Base-by-base conservation (phyloP, 75 land plant species). In the Cryptomeria japonica region DNA sequence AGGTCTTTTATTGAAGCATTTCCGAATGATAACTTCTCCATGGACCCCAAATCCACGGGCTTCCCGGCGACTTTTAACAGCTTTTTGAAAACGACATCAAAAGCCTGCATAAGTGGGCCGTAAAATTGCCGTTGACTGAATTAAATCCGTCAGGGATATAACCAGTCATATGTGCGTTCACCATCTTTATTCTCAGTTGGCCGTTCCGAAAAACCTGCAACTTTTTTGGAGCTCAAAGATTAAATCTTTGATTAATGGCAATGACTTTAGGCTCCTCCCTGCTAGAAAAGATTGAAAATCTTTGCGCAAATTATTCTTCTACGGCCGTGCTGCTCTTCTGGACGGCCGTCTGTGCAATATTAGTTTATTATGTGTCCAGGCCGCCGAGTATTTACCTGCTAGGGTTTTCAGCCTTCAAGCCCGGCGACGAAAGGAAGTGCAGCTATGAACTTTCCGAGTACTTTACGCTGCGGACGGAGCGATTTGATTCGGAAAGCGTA, bases 391-490 rank as follows among this genome's bases (percentile, higher is more conserved):
- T 90, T 46, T 73, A 64, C 87, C 83, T 94, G 41, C 87, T 94
- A 42, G 89, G 93, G 79, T 94, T 84, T 84, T 6, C 92, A 1
- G 93, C 94, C 85, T 87, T 14, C 92, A 86, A 88, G 87, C 91
- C 94, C 37, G 46, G 15, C 37, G 34, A 80, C 53, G 86, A 89
- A 14, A 86, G 87, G 13, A 87, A 87, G 84, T 85, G 83, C 90
- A 51, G 80, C 64, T 83, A 37, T 70, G 89, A 93, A 38, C 84
- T 88, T 36, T 47, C 79, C 80, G 93, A 92, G 56, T 86, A 89
- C 84, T 84, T 92, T 61, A 84, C 64, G 22, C 75, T 72, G 58
- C 90, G 89, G 18, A 44, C 34, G 31, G 84, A 61, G 75, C 84
- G 78, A 16, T 82, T 87, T 86, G 36, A 82, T 14, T 2, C 84